phyloP scores from a whole-genome alignment of 2,329 filamentous ascomycete genomes.

The Scolecobasidium constrictum region DNA sequence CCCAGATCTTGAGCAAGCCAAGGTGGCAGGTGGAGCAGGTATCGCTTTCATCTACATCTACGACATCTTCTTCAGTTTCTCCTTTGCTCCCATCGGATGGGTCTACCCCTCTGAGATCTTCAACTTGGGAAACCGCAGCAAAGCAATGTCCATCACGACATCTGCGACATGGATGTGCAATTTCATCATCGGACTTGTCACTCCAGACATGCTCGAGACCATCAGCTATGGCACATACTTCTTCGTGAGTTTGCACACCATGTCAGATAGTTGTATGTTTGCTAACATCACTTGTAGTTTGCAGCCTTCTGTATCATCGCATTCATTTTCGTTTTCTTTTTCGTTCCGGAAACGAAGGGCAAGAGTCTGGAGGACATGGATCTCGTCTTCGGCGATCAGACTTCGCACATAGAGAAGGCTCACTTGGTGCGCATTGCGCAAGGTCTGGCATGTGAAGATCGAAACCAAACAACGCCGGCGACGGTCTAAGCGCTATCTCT shows the following conservation, averaged over 20 bases:
- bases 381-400: conserved; percentile 48
- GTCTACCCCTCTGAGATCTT: conserved; percentile 23
- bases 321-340: conserved; percentile 41
- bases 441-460: background rate
- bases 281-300: too few species aligned
- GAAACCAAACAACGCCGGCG: background rate
- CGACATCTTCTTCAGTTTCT: conserved; percentile 18
- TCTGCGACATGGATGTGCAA: conserved; percentile 24
- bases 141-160: conserved; percentile 25
- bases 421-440: background rate
- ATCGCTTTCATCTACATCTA: conserved; percentile 22
- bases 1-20: background rate
- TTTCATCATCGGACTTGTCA: conserved; percentile 17
- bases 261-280: too few species aligned
- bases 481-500: background rate
- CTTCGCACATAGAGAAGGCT: conserved; percentile 2
- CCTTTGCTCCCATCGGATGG: conserved; percentile 21
- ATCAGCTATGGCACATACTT: conserved; percentile 29
- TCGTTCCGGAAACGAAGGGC: conserved; percentile 44
- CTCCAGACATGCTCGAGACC: conserved; percentile 25
- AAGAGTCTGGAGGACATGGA: conserved; percentile 49
- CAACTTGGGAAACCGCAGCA: conserved; percentile 24
- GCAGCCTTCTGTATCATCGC: conserved; percentile 51
- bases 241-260: conserved; percentile 27
- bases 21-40: background rate